Evolutionary conservation across 2,329 filamentous ascomycete genomes (phyloP).

Genomic region (Orbilia oligospora): DNA sequence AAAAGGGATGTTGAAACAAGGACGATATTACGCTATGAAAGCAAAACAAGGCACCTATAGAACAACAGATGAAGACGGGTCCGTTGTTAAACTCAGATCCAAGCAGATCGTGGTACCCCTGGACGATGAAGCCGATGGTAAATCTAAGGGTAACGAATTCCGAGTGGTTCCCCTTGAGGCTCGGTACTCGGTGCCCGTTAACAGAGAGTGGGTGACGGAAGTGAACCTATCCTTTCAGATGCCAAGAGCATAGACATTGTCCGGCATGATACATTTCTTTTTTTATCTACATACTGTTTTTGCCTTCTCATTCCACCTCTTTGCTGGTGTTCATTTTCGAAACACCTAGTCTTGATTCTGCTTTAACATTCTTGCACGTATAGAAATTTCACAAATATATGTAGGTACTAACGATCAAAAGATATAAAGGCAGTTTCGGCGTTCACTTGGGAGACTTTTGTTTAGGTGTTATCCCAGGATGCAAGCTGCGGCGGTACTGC

Average conservation of each 20-base stretch:
- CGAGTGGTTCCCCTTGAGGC: slow-evolving; percentile 44
- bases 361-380: neutral
- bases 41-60: slow-evolving; percentile 31
- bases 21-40: slow-evolving; percentile 54
- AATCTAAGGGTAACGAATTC: slow-evolving; percentile 1
- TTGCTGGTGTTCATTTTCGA: neutral
- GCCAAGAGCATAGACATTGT: neutral
- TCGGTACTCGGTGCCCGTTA: slow-evolving; percentile 40
- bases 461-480: neutral
- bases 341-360: neutral
- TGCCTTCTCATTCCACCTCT: neutral
- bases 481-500: neutral
- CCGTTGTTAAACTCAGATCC: slow-evolving; percentile 37
- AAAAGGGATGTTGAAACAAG: slow-evolving; percentile 52
- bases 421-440: slow-evolving; percentile 6
- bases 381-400: slow-evolving; percentile 1
- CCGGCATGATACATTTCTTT: neutral
- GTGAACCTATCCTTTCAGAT: slow-evolving; percentile 48
- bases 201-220: slow-evolving; percentile 48
- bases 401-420: slow-evolving; percentile 3
- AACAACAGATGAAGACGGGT: slow-evolving; percentile 38
- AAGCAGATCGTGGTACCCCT: slow-evolving; percentile 52
- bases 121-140: slow-evolving; percentile 26
- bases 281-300: neutral
- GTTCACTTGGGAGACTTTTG: neutral